Base-by-base conservation (phyloP, 257 asterid genomes). In the Eucommia ulmoides region DNA sequence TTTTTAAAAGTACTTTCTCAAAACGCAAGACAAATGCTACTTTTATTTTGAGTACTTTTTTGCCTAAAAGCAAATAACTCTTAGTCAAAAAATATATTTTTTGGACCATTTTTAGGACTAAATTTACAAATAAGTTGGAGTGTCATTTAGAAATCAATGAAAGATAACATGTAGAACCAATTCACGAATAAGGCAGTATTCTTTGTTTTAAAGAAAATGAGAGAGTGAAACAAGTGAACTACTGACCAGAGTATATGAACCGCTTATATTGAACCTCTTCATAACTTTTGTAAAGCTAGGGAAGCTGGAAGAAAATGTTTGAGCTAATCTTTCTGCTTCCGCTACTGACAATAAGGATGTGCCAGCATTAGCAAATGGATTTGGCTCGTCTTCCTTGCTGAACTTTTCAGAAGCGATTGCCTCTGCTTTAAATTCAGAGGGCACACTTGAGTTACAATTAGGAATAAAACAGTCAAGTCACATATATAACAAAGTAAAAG, bases 241-340 rank as follows among this genome's bases (percentile, higher is more conserved):
- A 70, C 91, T 77, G 56, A 81, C 97, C 82, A 88, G 77, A 42
- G 97, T 88, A 63, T 79, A 88, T 29, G 97, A 83, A 65, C 97
- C 97, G 61, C 97, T 78, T 63, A 81, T 70, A 67, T 88, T 88
- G 74, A 83, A 88, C 54, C 77, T 71, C 68, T 88, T 88, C 97
- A 88, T 88, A 62, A 83, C 94, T 70, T 74, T 83, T 22, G 62
- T 49, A 68, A 88, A 88, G 72, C 63, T 73, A 53, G 93, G 97
- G 50, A 59, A 79, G 51, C 85, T 48, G 0, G 97, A 88, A 23
- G 85, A 52, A 66, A 83, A 88, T 33, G 93, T 75, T 38, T 52
- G 68, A 33, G 87, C 88, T 3, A 83, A 71, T 59, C 71, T 77
- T 57, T 83, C 93, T 45, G 92, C 97, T 75, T 83, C 97, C 25